Evolutionary conservation across 257 asterid species (phyloP).

Genomic region (Nemophila menziesii): DNA sequence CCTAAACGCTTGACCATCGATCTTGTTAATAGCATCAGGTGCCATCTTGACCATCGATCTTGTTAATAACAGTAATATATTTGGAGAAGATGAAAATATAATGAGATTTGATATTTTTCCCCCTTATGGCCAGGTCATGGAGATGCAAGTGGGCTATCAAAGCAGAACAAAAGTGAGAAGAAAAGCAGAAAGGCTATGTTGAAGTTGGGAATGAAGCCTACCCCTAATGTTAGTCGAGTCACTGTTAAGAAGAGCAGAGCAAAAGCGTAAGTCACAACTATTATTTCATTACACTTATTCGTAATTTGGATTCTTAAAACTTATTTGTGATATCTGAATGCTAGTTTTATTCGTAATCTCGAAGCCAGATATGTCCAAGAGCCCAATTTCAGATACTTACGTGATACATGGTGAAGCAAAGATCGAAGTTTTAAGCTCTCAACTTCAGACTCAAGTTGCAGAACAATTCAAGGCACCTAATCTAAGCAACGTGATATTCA

Average conservation of each 20-base stretch:
- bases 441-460: conserved; percentile 53
- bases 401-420: conserved; percentile 60
- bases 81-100: no score
- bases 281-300: no score
- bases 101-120: no score
- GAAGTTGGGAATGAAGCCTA: conserved; percentile 63
- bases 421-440: conserved; percentile 55
- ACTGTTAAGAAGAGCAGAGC: conserved; percentile 65
- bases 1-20: no score
- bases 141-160: conserved; percentile 44
- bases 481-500: conserved; percentile 18
- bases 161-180: conserved; percentile 63
- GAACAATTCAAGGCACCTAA: conserved; percentile 47
- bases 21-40: no score
- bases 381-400: conserved; percentile 57
- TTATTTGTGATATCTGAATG: not conserved
- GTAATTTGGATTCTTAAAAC: not conserved
- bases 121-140: conserved; percentile 11
- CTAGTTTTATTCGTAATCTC: conserved; percentile 51
- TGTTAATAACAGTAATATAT: no score
- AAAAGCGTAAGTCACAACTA: conserved; percentile 29
- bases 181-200: conserved; percentile 66
- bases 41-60: no score
- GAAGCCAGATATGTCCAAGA: conserved; percentile 63
- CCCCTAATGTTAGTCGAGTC: conserved; percentile 52